Conservation (phyloP, 1,284 basidiomycete genomes). For the Wolfiporia cocos region DNA sequence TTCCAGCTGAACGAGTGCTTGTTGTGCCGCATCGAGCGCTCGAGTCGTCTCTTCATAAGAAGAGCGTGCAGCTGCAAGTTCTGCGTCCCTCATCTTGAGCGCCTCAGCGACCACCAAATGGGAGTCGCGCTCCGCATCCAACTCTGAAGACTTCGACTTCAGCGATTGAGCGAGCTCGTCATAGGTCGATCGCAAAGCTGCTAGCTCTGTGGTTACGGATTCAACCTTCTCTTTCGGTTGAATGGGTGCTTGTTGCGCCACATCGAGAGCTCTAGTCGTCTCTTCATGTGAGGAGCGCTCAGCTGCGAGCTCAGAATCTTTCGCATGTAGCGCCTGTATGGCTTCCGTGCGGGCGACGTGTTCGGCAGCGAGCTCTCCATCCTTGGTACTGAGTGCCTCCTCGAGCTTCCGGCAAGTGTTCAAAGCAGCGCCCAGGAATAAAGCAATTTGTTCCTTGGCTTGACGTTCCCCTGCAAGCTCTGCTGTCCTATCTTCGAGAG, state of each 20-base stretch:
- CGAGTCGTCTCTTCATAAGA: not conserved
- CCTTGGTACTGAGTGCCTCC: not conserved
- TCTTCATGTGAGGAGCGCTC: not conserved
- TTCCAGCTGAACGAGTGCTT: too few relatives aligned
- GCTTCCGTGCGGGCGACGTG: not conserved
- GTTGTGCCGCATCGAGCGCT: not conserved
- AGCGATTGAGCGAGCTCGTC: not conserved
- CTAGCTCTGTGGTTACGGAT: not conserved
- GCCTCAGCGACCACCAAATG: not conserved
- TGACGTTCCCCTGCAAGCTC: too few relatives aligned
- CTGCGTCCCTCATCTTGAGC: not conserved
- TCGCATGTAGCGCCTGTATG: not conserved
- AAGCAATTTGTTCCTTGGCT: too few relatives aligned
- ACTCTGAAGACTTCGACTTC: not conserved
- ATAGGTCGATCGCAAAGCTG: not conserved
- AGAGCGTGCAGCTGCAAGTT: not conserved
- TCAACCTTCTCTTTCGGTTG: too few relatives aligned
- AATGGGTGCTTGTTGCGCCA: too few relatives aligned
- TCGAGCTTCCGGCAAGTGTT: too few relatives aligned
- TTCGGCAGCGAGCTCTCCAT: not conserved
- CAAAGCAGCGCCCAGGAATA: too few relatives aligned
- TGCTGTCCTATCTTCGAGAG: too few relatives aligned
- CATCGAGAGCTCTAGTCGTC: not conserved
- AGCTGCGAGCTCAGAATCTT: not conserved
- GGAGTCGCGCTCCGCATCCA: not conserved